These are phyloP conservation scores for Talaromyces sp. DNA, from an alignment of 2,329 filamentous ascomycete species.

Conservation along the genomic window DNA sequence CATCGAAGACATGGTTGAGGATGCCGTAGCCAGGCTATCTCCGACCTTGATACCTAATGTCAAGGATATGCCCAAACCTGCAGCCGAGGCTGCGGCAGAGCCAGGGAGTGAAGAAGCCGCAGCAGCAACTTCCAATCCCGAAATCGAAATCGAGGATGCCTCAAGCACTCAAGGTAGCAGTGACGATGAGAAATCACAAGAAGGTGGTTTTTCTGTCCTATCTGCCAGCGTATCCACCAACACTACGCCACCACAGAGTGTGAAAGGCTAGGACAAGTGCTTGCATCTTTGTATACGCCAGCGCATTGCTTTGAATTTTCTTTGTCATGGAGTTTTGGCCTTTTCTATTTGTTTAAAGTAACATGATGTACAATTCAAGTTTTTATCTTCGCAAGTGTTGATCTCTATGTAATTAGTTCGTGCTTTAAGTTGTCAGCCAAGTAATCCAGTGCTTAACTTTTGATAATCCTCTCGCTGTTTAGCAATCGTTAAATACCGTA, in stretches of 20 bases:
- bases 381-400: neutral
- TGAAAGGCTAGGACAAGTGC: neutral
- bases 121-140: neutral
- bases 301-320: neutral
- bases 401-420: neutral
- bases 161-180: neutral
- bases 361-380: neutral
- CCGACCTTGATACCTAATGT: neutral
- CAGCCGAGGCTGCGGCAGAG: neutral
- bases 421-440: neutral
- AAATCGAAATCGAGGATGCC: neutral
- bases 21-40: neutral
- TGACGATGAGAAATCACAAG: neutral
- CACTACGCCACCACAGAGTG: slow-evolving; percentile 2
- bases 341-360: neutral
- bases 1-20: neutral
- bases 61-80: neutral
- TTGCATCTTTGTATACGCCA: neutral
- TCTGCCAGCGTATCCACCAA: neutral
- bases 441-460: neutral
- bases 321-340: neutral
- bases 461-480: neutral
- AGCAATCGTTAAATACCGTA: neutral
- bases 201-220: neutral
- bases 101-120: neutral